Evolutionary conservation across 2,329 filamentous ascomycete species (phyloP), one percentile per base, ranked within the genome.

Genomic region (Ascochyta lentis): DNA sequence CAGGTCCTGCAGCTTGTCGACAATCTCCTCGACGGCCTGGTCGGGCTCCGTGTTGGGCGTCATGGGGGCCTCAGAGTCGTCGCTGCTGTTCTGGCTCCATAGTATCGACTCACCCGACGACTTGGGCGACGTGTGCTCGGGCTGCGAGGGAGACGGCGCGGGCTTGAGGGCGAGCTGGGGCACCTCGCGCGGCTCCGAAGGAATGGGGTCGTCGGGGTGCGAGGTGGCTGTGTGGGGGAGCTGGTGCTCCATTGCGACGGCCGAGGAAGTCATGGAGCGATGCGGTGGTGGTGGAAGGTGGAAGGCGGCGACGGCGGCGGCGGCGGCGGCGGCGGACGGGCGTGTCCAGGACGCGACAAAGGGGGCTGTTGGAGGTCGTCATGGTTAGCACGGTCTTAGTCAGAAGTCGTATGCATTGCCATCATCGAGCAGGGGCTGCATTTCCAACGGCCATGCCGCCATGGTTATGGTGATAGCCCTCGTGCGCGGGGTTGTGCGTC

Each of bases 161-260:
- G 67, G 67, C 49, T 58, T 52, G 44, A 73, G 54, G 31, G 58
- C 52, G 53, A 73, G 75, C 56, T 72, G 60, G 16, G 71, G 69
- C n/a, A 71, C 60, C 16, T 56, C 47, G 37, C 64, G 59, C 4
- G 80, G 79, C 60, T 81, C 78, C 37, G 59, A 65, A 39, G 80
- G 79, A 16, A 81, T 78, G 1, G 79, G 78, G 58, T 81, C 76
- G 66, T 78, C 59, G 1, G 79, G 79, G 59, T 81, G 78, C 41
- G 79, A 80, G 40, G 78, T 80, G 3, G 73, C 62, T 35, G 72
- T 75, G 52, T 71, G 70, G 29, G 79, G 79, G 40, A 81, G 75
- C 54, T 63, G 69, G 47, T 67, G 63, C 54, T 60, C 47, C 29
- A 48, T 53, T 61, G 65, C 65, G 43, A 65, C 56, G 37, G 55